These are phyloP conservation scores for Sporisorium reilianum DNA, from an alignment of 1,284 basidiomycete species.

Conservation along the genomic window DNA sequence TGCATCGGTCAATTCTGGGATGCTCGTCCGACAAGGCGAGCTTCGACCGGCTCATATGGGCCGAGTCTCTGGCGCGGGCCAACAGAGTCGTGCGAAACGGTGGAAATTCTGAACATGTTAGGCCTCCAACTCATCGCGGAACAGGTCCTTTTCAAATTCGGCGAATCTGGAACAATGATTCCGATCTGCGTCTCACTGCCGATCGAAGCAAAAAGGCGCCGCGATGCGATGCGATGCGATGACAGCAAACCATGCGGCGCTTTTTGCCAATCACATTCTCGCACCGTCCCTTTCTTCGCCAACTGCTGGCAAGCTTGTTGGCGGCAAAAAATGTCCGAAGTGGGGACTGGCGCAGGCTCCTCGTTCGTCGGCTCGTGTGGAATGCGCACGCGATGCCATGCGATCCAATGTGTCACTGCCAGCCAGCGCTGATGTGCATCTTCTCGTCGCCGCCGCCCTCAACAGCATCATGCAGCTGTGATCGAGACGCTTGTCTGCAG, in stretches of 20 bases:
- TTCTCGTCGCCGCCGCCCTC: neutral
- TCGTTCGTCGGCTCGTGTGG: neutral
- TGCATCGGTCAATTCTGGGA: neutral
- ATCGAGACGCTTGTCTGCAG: neutral
- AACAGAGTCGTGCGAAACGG: constrained; percentile 1
- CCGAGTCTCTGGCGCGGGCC: neutral
- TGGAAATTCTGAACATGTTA: neutral
- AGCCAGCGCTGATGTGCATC: no score
- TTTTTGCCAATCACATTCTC: neutral
- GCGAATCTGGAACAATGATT: neutral
- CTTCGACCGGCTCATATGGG: neutral
- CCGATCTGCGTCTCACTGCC: neutral
- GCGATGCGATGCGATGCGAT: no score
- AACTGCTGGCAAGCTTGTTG: neutral
- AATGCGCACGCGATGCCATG: neutral
- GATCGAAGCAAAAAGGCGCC: constrained; percentile 1
- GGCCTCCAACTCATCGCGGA: neutral
- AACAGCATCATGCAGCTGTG: neutral
- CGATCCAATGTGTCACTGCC: no score
- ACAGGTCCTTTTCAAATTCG: neutral
- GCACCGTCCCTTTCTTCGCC: neutral
- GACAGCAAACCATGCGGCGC: neutral
- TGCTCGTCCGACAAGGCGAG: neutral
- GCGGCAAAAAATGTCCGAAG: neutral
- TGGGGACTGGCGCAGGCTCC: neutral